Evolutionary conservation across 257 asterid genomes (phyloP).

Genomic region (Misopates orontium): DNA sequence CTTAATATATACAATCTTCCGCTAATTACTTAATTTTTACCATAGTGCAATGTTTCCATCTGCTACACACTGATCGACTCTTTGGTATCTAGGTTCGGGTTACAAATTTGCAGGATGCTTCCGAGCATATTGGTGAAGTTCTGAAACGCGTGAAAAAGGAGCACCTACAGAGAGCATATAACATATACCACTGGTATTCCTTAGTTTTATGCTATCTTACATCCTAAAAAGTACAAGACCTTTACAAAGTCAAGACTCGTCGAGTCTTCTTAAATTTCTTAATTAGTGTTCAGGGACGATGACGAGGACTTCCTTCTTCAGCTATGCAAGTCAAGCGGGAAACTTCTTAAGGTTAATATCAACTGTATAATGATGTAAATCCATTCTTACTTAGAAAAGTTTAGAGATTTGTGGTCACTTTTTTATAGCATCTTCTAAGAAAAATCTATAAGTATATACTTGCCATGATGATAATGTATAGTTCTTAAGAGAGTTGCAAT

Average conservation of each 20-base stretch:
- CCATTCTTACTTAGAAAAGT: no score
- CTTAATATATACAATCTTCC: no score
- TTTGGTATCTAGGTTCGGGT: constrained; percentile 67
- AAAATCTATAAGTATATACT: no score
- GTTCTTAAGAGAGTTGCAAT: no score
- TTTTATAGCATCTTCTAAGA: no score
- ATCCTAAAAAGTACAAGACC: not conserved
- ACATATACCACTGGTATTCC: constrained; percentile 64
- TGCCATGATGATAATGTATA: no score
- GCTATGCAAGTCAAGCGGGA: constrained; percentile 80
- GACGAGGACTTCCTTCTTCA: constrained; percentile 82
- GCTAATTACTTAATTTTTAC: no score
- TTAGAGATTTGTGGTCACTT: no score
- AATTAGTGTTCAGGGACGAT: constrained; percentile 60
- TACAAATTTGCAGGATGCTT: constrained; percentile 87
- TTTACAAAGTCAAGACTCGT: not conserved
- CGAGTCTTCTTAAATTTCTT: not conserved
- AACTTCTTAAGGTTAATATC: constrained; percentile 74
- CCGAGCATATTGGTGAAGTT: constrained; percentile 97
- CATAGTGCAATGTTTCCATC: not conserved
- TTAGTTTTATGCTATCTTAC: constrained; percentile 8
- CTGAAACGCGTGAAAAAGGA: constrained; percentile 84
- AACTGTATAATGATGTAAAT: not conserved
- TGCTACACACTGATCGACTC: not conserved
- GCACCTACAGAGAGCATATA: constrained; percentile 82